A percentile compares a stretch with the other conserved stretches of the same genome.
Evolutionary conservation across 768 basidiomycete genomes (phyloP).

Genomic region (Auriscalpium vulgare): DNA sequence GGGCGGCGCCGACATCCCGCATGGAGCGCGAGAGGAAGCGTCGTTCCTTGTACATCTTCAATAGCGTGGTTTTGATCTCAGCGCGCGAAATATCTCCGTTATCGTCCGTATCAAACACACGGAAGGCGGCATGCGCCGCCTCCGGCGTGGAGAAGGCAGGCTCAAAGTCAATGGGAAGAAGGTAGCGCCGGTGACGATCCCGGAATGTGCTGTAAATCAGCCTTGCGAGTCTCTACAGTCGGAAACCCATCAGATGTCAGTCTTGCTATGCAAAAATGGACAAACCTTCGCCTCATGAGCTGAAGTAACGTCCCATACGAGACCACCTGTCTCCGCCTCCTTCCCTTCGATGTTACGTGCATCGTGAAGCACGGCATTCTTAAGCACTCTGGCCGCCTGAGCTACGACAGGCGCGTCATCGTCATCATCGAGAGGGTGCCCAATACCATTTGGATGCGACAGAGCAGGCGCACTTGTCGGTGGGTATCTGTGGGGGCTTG

Average conservation of each 20-base stretch:
- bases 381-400: slow-evolving; percentile 56
- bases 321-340: slow-evolving; percentile 30
- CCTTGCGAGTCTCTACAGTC: slow-evolving; percentile 53
- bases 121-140: slow-evolving; percentile 60
- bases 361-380: slow-evolving; percentile 67
- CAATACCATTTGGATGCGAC: background rate
- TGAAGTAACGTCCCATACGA: slow-evolving; percentile 49
- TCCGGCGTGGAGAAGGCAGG: slow-evolving; percentile 55
- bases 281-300: slow-evolving; percentile 60
- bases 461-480: slow-evolving; percentile 20
- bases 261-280: background rate
- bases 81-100: slow-evolving; percentile 69
- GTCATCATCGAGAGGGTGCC: slow-evolving; percentile 19
- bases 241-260: background rate
- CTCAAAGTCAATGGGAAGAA: slow-evolving; percentile 61
- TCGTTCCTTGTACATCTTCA: slow-evolving; percentile 73
- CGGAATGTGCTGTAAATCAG: slow-evolving; percentile 58
- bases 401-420: slow-evolving; percentile 35
- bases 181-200: slow-evolving; percentile 45
- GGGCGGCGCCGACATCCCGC: slow-evolving; percentile 64
- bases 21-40: slow-evolving; percentile 68
- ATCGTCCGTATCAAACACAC: slow-evolving; percentile 66
- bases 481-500: slow-evolving; percentile 32
- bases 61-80: slow-evolving; percentile 64
- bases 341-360: slow-evolving; percentile 60